Percentiles rank a stretch among this genome's conserved stretches.
Evolutionary conservation across 2,329 filamentous ascomycete species (phyloP).

Genomic region (Colletotrichum neosansevieriae): DNA sequence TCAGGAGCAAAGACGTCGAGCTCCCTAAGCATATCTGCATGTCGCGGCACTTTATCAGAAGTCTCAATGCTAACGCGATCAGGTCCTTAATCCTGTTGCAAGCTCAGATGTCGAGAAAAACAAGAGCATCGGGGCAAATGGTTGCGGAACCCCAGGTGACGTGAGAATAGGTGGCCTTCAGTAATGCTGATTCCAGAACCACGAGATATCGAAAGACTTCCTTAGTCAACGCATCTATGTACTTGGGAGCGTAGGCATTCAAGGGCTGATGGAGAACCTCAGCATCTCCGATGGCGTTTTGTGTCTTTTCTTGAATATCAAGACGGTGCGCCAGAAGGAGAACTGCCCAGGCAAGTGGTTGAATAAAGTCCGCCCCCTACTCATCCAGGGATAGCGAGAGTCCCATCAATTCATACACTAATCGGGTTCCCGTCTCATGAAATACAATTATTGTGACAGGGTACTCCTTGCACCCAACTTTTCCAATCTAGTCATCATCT

Average conservation of each 20-base stretch:
- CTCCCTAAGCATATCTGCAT: slow-evolving; percentile 71
- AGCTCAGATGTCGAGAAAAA: slow-evolving; percentile 48
- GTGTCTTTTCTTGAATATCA: slow-evolving; percentile 46
- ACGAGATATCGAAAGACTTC: slow-evolving; percentile 74
- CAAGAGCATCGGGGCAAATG: slow-evolving; percentile 66
- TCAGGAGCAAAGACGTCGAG: slow-evolving; percentile 70
- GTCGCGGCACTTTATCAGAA: slow-evolving; percentile 45
- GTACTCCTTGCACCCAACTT: too few species aligned
- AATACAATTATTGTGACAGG: too few species aligned
- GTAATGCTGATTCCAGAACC: slow-evolving; percentile 74
- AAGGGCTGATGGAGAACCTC: slow-evolving; percentile 21
- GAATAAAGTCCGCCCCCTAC: too few species aligned
- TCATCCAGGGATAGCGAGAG: too few species aligned
- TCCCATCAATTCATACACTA: too few species aligned
- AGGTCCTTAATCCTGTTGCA: slow-evolving; percentile 44
- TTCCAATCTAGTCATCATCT: too few species aligned
- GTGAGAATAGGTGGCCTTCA: slow-evolving; percentile 57
- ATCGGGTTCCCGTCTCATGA: too few species aligned
- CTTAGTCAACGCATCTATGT: slow-evolving; percentile 73
- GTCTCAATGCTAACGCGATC: background rate
- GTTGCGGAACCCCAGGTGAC: slow-evolving; percentile 44
- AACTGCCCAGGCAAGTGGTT: slow-evolving; percentile 42
- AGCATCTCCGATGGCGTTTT: slow-evolving; percentile 50
- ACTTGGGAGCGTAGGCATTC: slow-evolving; percentile 52
- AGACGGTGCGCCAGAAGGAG: slow-evolving; percentile 46